A percentile compares a stretch with the other conserved stretches of the same genome.
These are phyloP conservation scores for Volvox carteri DNA, from an alignment of 163 green algal genomes.

Conservation along the genomic window DNA sequence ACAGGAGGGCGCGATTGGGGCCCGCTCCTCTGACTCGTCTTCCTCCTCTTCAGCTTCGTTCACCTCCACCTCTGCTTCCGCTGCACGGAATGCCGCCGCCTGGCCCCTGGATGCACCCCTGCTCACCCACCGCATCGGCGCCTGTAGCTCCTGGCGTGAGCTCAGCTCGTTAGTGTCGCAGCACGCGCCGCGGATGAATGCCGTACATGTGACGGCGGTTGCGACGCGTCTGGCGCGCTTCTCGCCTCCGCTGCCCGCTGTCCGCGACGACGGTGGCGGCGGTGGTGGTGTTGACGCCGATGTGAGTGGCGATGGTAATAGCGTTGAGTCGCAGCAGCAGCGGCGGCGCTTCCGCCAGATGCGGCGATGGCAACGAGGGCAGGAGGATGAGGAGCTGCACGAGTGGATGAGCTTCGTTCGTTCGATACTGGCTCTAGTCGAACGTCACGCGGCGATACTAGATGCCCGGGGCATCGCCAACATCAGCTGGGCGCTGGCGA, in stretches of 20 bases:
- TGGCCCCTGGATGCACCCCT: not conserved
- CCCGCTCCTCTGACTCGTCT: too few relatives aligned
- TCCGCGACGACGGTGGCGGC: not conserved
- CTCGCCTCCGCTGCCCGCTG: not conserved
- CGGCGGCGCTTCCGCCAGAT: not conserved
- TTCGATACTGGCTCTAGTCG: conserved; percentile 2
- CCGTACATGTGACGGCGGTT: conserved; percentile 20
- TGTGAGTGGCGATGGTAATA: too few relatives aligned
- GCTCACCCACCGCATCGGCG: conserved; percentile 1
- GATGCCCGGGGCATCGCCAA: conserved; percentile 41
- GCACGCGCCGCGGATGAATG: not conserved
- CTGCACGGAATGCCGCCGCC: not conserved
- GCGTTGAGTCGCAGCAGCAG: not conserved
- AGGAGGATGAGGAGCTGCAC: not conserved
- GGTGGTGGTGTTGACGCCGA: not conserved
- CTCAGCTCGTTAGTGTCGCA: not conserved
- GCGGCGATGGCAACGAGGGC: not conserved
- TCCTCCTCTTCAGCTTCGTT: too few relatives aligned
- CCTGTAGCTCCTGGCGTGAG: not conserved
- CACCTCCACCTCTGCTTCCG: too few relatives aligned
- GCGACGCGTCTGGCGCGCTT: conserved; percentile 39
- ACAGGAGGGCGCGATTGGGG: too few relatives aligned
- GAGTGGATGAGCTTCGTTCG: conserved; percentile 12
- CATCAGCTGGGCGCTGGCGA: conserved; percentile 44
- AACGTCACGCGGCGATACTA: not conserved